Conservation (phyloP, 83 land plant genomes). For the Diphasiastrum complanatum region DNA sequence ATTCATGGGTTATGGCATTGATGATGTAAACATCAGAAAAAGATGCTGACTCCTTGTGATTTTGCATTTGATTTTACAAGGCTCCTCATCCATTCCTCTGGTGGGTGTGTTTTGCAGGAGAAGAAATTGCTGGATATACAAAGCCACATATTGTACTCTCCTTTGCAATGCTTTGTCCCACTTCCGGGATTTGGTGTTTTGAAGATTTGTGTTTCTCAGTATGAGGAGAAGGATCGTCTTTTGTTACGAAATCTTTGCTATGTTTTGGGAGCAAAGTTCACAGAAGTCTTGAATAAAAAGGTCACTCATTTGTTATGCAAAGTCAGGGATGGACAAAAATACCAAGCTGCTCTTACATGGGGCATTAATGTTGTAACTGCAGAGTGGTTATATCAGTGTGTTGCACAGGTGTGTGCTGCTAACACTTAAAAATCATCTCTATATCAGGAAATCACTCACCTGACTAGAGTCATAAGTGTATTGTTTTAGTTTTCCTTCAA, state of each 20-base stretch:
- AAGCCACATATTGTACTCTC: constrained; percentile 74
- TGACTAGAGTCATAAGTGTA: not conserved
- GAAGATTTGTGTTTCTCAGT: constrained; percentile 80
- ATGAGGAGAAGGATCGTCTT: constrained; percentile 70
- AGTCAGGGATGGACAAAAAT: constrained; percentile 67
- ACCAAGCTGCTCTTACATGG: constrained; percentile 65
- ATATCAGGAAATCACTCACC: not conserved
- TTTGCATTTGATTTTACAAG: not conserved
- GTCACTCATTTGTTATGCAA: constrained; percentile 93
- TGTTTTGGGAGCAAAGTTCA: constrained; percentile 67
- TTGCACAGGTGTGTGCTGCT: constrained; percentile 41
- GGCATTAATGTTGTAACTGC: constrained; percentile 57
- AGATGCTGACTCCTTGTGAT: too few relatives aligned
- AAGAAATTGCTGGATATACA: constrained; percentile 57
- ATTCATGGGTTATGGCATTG: too few relatives aligned
- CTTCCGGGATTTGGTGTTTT: constrained; percentile 66
- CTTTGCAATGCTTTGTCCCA: constrained; percentile 72
- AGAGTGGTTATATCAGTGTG: constrained; percentile 81
- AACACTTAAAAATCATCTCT: not conserved
- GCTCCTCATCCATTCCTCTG: not conserved
- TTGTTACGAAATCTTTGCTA: constrained; percentile 64
- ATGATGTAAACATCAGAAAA: too few relatives aligned
- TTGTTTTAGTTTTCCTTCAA: not conserved
- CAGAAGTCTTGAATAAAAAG: constrained; percentile 54
- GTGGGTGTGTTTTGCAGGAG: constrained; percentile 40